Base-by-base conservation (phyloP, 2,329 filamentous ascomycete genomes). In the Niveomyces coronatus region DNA sequence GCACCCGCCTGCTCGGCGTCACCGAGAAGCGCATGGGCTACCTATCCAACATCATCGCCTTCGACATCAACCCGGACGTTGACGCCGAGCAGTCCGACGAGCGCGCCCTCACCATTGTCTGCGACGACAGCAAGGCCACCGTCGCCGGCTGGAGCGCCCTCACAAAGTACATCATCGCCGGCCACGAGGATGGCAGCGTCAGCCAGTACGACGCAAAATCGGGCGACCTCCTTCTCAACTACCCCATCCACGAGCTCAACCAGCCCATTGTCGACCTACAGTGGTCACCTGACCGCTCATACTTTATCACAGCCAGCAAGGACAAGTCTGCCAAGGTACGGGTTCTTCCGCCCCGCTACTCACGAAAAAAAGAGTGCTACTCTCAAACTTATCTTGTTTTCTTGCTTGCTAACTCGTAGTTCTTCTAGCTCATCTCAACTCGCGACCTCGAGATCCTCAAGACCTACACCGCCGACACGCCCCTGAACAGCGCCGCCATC, bases 11-110 rank as follows among this genome's bases (percentile, higher is more conserved):
- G 53, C 71, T 98, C 48, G 89, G 86, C 47, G 88, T 98, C 47
- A 98, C 91, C 38, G 91, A 98, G 71, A 94, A 95, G 82, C 86
- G 91, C 55, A 94, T 94, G 78, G 91, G 91, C 50, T 89, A 86
- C 66, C 73, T 96, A 49, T 86, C 85, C 58, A 94, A 88, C 51
- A 95, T 98, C 55, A 81, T 89, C 45, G 87, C 96, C 47, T 75
- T 93, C 57, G 85, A 94, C 60, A 83, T 98, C 71, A 80, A 78
- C 62, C 76, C 80, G 49, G 87, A 94, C 57, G 74, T 84, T 47
- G 70, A 88, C 47, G 85, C 81, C 46, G 77, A 85, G 61, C 91
- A 98, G 71, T 77, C 70, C 49, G 78, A 87, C 53, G 88, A 95
- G 68, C 84, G 81, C 55, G 71, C 66, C 47, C 63, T 96, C 59